Evolutionary conservation across 208 protist genomes (phyloP).

Genomic region (Leishmania lainsoni): DNA sequence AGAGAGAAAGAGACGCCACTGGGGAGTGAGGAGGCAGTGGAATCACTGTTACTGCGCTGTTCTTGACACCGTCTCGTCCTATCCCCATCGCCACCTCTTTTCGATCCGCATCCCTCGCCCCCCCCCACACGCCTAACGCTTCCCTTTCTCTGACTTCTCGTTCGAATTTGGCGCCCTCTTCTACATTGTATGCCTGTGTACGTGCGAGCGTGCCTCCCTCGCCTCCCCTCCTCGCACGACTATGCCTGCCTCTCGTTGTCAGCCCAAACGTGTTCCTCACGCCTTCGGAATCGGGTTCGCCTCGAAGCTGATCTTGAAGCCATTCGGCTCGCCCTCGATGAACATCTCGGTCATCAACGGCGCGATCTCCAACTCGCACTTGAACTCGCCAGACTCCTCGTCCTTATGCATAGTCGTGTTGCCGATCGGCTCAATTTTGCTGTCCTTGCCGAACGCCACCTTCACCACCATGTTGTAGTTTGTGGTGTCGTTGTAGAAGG

Average conservation of each 20-base stretch:
- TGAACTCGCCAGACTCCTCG: slow-evolving; percentile 57
- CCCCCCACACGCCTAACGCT: not conserved
- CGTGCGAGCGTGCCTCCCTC: not conserved
- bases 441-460: slow-evolving; percentile 77
- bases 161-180: not conserved
- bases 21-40: not conserved
- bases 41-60: not conserved
- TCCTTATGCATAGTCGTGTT: slow-evolving; percentile 58
- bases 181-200: not conserved
- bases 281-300: slow-evolving; percentile 60
- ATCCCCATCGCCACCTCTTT: not conserved
- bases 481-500: slow-evolving; percentile 86
- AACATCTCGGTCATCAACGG: slow-evolving; percentile 74
- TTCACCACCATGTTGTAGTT: slow-evolving; percentile 80
- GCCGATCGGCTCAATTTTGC: slow-evolving; percentile 59
- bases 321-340: slow-evolving; percentile 73
- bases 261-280: not conserved
- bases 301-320: slow-evolving; percentile 84
- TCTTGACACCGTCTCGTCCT: not conserved
- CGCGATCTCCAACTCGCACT: slow-evolving; percentile 60
- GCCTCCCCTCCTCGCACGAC: not conserved
- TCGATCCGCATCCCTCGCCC: not conserved
- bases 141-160: not conserved
- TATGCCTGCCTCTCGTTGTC: not conserved
- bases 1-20: not conserved